Conservation (phyloP, 768 basidiomycete species). For the Trametes elegans region DNA sequence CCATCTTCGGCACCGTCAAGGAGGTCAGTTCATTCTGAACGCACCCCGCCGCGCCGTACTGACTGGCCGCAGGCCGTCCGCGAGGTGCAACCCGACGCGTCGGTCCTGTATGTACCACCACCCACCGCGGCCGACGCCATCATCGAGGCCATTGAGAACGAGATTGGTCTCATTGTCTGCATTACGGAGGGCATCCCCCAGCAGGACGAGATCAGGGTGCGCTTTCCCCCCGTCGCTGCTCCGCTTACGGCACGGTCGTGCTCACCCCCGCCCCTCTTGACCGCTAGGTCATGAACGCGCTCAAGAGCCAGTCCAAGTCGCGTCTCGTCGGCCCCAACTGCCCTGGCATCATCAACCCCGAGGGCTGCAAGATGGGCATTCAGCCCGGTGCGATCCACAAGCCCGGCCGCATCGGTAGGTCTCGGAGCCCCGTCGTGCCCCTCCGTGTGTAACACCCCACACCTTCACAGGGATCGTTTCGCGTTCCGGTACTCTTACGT, state of each 20-base stretch:
- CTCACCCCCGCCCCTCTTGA: background rate
- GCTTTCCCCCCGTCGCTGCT: background rate
- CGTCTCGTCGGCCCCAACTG: constrained; percentile 98
- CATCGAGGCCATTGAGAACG: constrained; percentile 97
- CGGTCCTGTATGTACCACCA: constrained; percentile 98
- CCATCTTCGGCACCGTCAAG: constrained; percentile 87
- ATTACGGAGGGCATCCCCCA: constrained; percentile 99
- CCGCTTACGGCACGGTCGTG: background rate
- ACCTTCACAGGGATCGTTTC: constrained; percentile 90
- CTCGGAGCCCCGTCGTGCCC: background rate
- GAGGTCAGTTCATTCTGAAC: constrained; percentile 53
- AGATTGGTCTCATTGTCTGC: constrained; percentile 96
- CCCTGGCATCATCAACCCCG: constrained; percentile 95
- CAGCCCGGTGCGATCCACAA: constrained; percentile 97
- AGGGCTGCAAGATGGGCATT: constrained; percentile 99
- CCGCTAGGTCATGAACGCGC: constrained; percentile 82
- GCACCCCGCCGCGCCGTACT: constrained; percentile 20
- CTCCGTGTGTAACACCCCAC: background rate
- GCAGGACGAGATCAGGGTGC: constrained; percentile 88
- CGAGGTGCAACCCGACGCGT: constrained; percentile 86
- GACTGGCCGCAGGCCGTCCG: constrained; percentile 66
- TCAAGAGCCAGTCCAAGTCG: constrained; percentile 91
- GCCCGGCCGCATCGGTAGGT: constrained; percentile 90
- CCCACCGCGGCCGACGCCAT: constrained; percentile 95
- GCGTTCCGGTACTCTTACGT: constrained; percentile 93